A percentile compares a stretch with the other conserved stretches of the same genome.
phyloP scores from a whole-genome alignment of 495 filamentous ascomycete species.

The Lasiosphaeris hirsuta region DNA sequence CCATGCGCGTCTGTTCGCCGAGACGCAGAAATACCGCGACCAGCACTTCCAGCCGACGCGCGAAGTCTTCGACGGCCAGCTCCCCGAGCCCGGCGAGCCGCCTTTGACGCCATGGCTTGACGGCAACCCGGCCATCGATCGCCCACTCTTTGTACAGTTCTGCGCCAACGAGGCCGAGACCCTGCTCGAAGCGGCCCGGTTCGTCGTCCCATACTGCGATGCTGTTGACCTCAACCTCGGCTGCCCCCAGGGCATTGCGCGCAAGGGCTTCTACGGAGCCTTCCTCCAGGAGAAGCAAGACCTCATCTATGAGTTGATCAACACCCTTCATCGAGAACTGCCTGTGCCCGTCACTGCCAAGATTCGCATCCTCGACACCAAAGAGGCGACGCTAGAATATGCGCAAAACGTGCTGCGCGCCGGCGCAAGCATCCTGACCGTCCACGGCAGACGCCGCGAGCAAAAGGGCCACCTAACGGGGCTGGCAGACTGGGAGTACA shows the following conservation, averaged over 20 bases:
- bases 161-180: conserved; percentile 84
- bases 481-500: conserved; percentile 82
- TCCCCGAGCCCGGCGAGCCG: conserved; percentile 6
- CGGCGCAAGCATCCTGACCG: conserved; percentile 87
- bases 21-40: conserved; percentile 69
- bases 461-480: conserved; percentile 97
- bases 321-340: conserved; percentile 67
- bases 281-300: conserved; percentile 93
- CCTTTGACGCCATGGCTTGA: conserved; percentile 60
- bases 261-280: conserved; percentile 84
- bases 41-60: conserved; percentile 69
- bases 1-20: conserved; percentile 79
- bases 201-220: conserved; percentile 81
- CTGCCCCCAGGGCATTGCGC: conserved; percentile 96
- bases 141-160: conserved; percentile 94
- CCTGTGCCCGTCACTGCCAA: conserved; percentile 88
- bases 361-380: conserved; percentile 84
- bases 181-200: conserved; percentile 69
- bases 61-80: conserved; percentile 10
- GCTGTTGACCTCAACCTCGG: conserved; percentile 95
- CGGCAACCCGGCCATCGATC: conserved; percentile 76
- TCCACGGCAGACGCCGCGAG: conserved; percentile 84
- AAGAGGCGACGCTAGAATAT: conserved; percentile 83
- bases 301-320: conserved; percentile 74
- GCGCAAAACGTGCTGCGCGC: conserved; percentile 83